Conservation (phyloP, 1,284 basidiomycete genomes). For the Austroboletus novae-zelandiae region DNA sequence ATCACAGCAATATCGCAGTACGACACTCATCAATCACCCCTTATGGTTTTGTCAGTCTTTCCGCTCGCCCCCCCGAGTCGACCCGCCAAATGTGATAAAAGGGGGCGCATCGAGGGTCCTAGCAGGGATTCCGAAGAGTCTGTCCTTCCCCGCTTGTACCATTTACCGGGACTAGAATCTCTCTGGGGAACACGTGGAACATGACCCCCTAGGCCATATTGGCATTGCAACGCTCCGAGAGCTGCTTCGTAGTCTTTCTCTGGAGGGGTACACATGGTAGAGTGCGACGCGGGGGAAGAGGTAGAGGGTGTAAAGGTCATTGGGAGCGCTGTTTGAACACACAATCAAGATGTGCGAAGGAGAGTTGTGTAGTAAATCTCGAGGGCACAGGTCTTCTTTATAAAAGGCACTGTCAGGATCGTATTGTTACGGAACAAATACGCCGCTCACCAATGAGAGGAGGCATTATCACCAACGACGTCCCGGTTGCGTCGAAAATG, state of each 20-base stretch:
- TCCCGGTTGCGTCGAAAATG: no score
- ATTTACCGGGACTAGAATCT: constrained; percentile 7
- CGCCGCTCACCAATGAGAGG: no score
- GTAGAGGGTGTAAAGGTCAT: constrained; percentile 1
- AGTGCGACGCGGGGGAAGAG: not conserved
- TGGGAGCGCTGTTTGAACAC: not conserved
- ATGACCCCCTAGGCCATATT: constrained; percentile 27
- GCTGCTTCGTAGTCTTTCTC: constrained; percentile 26
- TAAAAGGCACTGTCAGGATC: not conserved
- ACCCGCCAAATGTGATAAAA: not conserved
- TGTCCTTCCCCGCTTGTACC: constrained; percentile 17
- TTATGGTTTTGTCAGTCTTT: not conserved
- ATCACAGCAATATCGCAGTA: not conserved
- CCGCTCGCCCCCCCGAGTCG: not conserved
- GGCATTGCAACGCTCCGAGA: constrained; percentile 21
- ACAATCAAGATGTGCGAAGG: not conserved
- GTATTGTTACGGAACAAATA: not conserved
- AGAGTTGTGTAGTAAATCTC: not conserved
- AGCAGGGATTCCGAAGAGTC: constrained; percentile 15
- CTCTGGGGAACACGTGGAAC: constrained; percentile 1
- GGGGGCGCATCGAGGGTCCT: not conserved
- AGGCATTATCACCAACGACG: no score
- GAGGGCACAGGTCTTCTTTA: not conserved
- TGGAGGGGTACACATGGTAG: constrained; percentile 4
- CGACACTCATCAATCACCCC: not conserved